phyloP scores from a whole-genome alignment of 2,329 filamentous ascomycete genomes.

The Ophiostoma tasmaniense region DNA sequence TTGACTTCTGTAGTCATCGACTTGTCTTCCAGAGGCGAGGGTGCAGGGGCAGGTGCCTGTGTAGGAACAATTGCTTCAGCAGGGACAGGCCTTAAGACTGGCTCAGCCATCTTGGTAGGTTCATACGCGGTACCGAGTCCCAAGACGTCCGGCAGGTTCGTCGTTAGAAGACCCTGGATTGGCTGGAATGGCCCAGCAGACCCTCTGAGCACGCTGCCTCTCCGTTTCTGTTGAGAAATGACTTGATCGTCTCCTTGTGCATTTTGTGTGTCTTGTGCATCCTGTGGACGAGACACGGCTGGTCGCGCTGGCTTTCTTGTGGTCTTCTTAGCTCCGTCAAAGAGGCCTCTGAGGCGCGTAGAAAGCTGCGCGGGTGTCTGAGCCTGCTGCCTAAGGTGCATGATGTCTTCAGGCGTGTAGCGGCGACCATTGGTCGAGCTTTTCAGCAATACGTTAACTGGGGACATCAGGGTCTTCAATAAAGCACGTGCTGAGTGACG shows the following conservation, averaged over 20 bases:
- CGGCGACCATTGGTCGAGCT: neutral
- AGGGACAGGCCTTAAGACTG: neutral
- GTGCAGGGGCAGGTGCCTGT: neutral
- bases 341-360: neutral
- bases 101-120: neutral
- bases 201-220: neutral
- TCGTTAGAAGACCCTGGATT: neutral
- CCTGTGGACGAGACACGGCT: neutral
- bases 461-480: neutral
- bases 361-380: neutral
- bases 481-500: neutral
- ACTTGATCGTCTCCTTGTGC: too few relatives aligned
- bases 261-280: neutral
- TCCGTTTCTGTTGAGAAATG: neutral
- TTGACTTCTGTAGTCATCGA: neutral
- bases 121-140: neutral
- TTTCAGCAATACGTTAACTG: neutral
- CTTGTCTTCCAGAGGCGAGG: neutral
- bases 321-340: neutral
- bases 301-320: neutral
- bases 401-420: constrained; percentile 1
- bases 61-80: neutral
- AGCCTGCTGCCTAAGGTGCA: neutral
- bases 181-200: neutral
- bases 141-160: neutral